These are phyloP conservation scores for Fonsecaea monophora DNA, from an alignment of 2,329 filamentous ascomycete species.

Conservation along the genomic window DNA sequence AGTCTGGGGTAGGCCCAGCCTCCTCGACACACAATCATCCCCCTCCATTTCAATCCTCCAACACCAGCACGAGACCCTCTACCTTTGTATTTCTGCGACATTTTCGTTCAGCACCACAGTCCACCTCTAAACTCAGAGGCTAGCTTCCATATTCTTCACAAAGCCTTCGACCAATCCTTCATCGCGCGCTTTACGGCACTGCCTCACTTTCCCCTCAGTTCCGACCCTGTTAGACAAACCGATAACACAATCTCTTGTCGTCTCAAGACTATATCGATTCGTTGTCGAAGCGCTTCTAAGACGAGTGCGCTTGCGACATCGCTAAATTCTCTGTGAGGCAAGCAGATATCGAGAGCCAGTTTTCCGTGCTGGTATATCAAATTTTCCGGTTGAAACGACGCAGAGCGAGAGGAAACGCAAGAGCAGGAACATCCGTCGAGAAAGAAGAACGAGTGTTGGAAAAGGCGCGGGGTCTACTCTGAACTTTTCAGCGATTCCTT, in stretches of 20 bases:
- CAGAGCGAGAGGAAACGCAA: background rate
- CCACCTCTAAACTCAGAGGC: background rate
- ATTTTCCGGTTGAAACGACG: background rate
- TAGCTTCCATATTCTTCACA: background rate
- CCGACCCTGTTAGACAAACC: background rate
- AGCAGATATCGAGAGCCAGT: background rate
- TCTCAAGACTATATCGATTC: background rate
- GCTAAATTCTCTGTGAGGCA: background rate
- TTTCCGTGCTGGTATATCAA: background rate
- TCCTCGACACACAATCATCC: background rate
- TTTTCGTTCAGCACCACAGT: background rate
- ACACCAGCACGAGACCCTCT: background rate
- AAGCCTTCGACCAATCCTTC: background rate
- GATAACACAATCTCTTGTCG: background rate
- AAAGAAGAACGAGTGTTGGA: background rate
- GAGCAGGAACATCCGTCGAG: background rate
- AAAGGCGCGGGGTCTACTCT: background rate
- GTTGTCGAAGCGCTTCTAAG: background rate
- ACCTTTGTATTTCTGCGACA: background rate
- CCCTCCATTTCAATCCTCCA: background rate
- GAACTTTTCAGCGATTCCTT: background rate
- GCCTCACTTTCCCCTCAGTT: background rate
- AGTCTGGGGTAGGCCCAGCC: slow-evolving; percentile 2
- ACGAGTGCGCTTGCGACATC: background rate
- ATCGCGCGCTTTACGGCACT: background rate